phyloP scores from a whole-genome alignment of 345 rosid genomes.

The Xanthoceras sorbifolium region DNA sequence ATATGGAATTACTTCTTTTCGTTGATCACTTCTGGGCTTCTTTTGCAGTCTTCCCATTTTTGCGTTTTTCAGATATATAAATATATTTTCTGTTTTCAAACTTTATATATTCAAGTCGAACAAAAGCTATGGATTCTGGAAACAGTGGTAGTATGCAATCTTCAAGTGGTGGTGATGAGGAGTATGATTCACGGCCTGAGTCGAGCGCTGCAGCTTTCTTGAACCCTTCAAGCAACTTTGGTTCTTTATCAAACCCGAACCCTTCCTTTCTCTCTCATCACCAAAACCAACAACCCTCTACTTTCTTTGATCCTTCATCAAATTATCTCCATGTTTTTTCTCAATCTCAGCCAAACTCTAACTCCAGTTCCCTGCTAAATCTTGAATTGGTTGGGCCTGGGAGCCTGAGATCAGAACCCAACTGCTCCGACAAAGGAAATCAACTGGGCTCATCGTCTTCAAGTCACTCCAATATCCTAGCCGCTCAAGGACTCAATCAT shows the following conservation, averaged over 20 bases:
- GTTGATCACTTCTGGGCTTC: slow-evolving; percentile 17
- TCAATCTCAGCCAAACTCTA: slow-evolving; percentile 36
- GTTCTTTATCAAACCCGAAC: slow-evolving; percentile 27
- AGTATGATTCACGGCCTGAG: slow-evolving; percentile 54
- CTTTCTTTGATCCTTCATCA: slow-evolving; percentile 40
- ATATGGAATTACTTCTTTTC: not conserved
- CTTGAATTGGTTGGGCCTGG: slow-evolving; percentile 29
- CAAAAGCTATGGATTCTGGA: slow-evolving; percentile 67
- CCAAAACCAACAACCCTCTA: slow-evolving; percentile 22
- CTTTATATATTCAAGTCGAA: not conserved
- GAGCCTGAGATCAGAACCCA: slow-evolving; percentile 31
- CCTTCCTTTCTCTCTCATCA: slow-evolving; percentile 32
- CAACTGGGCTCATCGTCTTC: slow-evolving; percentile 25
- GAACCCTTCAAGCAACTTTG: slow-evolving; percentile 38
- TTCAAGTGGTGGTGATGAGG: slow-evolving; percentile 70
- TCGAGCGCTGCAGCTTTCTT: slow-evolving; percentile 33
- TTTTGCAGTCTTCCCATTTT: slow-evolving; percentile 18
- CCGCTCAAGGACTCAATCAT: slow-evolving; percentile 26
- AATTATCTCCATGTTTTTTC: slow-evolving; percentile 37
- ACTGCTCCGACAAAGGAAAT: slow-evolving; percentile 21
- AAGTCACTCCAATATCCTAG: slow-evolving; percentile 20
- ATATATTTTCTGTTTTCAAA: not conserved
- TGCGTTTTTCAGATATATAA: not conserved
- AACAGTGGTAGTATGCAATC: slow-evolving; percentile 79
- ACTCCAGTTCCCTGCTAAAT: slow-evolving; percentile 30